Conservation (phyloP, 129 eudicot genomes). For the Tanacetum coccineum region DNA sequence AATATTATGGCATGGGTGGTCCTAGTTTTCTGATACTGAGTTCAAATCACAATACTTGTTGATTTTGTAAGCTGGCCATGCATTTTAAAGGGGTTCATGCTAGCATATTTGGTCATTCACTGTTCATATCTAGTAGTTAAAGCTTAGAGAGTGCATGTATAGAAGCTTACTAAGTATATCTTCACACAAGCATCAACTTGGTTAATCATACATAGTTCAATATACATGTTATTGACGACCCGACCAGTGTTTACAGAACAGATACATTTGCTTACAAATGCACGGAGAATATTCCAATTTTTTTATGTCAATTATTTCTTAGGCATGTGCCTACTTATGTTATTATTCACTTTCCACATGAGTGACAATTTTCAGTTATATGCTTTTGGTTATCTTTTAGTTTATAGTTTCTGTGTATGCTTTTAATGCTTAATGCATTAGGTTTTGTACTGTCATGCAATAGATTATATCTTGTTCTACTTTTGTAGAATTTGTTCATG, state of each 20-base stretch:
- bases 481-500: too few species aligned
- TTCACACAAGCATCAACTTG: conserved; percentile 5
- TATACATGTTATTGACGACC: background rate
- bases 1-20: conserved; percentile 8
- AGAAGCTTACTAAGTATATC: conserved; percentile 7
- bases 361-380: background rate
- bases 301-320: background rate
- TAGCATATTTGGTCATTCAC: conserved; percentile 14
- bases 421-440: too few species aligned
- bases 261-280: background rate
- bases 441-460: too few species aligned
- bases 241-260: background rate
- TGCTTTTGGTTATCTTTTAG: too few species aligned
- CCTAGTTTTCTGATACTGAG: conserved; percentile 5
- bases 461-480: too few species aligned
- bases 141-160: conserved; percentile 10
- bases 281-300: background rate
- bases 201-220: background rate
- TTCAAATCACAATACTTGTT: conserved; percentile 14
- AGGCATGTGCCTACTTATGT: background rate
- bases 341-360: background rate
- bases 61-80: background rate
- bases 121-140: conserved; percentile 14
- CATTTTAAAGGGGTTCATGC: background rate
- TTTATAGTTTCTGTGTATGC: too few species aligned